phyloP scores from a whole-genome alignment of 2,329 filamentous ascomycete species.

The Aspergillus costaricaensis region DNA sequence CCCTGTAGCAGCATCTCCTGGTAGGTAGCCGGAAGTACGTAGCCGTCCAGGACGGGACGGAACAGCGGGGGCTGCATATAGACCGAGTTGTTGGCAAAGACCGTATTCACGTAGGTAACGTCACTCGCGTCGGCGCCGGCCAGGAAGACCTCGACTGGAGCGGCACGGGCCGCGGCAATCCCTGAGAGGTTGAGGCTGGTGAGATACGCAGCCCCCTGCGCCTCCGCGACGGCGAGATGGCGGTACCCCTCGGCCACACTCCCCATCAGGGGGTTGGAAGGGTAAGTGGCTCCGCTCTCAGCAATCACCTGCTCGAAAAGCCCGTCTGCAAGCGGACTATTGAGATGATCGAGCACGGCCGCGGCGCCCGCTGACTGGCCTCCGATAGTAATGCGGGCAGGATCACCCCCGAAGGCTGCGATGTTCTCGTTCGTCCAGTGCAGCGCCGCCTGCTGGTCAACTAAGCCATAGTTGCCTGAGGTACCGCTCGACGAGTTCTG shows the following conservation, averaged over 20 bases:
- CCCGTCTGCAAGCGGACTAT: constrained; percentile 23
- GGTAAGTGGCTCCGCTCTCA: constrained; percentile 33
- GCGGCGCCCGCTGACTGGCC: constrained; percentile 37
- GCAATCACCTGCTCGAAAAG: constrained; percentile 33
- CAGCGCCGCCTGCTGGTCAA: constrained; percentile 27
- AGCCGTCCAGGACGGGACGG: constrained; percentile 32
- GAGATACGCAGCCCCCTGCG: constrained; percentile 36
- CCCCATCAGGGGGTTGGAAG: constrained; percentile 30
- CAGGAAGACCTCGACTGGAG: constrained; percentile 40
- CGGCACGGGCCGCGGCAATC: constrained; percentile 43
- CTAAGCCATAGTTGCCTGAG: constrained; percentile 32
- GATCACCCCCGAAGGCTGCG: constrained; percentile 24
- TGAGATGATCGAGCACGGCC: constrained; percentile 26
- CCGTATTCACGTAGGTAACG: constrained; percentile 23
- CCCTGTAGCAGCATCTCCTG: constrained; percentile 18
- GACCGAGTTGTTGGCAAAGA: constrained; percentile 21
- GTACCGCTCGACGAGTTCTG: constrained; percentile 24
- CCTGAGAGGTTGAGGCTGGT: constrained; percentile 40
- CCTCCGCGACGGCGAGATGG: constrained; percentile 23
- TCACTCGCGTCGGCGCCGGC: constrained; percentile 19
- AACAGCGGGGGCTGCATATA: constrained; percentile 27
- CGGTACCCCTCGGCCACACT: constrained; percentile 29
- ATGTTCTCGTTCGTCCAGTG: constrained; percentile 26
- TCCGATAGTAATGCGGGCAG: constrained; percentile 28
- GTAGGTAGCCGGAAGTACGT: constrained; percentile 28